Percentiles rank a stretch among this genome's conserved stretches.
Evolutionary conservation across 2,329 filamentous ascomycete species (phyloP).

Genomic region (Verticillium dahliae): DNA sequence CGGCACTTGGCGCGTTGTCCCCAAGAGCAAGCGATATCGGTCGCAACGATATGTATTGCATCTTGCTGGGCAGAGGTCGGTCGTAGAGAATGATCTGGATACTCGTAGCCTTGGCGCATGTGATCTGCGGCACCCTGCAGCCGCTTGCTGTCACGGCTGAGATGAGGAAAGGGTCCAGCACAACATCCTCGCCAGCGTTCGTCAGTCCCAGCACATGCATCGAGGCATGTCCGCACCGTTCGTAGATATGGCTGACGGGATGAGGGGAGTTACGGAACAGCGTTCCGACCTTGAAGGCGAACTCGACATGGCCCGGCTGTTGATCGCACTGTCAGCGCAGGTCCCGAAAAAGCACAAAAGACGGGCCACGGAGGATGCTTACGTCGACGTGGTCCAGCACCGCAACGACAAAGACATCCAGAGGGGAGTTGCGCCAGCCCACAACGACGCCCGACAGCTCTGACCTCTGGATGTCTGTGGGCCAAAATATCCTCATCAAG

Average conservation of each 20-base stretch:
- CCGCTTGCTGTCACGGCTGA: constrained; percentile 48
- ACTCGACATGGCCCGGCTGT: constrained; percentile 74
- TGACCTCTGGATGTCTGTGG: constrained; percentile 71
- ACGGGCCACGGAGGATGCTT: constrained; percentile 19
- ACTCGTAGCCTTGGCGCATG: constrained; percentile 63
- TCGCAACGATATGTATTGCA: constrained; percentile 93
- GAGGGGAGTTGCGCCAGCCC: constrained; percentile 88
- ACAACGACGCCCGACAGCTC: constrained; percentile 78
- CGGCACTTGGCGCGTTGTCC: constrained; percentile 38
- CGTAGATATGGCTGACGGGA: constrained; percentile 71
- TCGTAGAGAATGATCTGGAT: constrained; percentile 89
- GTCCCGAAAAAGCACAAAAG: background rate
- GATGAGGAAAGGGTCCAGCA: constrained; percentile 65
- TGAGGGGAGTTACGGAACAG: constrained; percentile 79
- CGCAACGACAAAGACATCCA: constrained; percentile 85
- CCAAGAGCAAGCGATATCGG: constrained; percentile 84
- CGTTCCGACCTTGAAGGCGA: constrained; percentile 75
- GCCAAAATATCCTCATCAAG: constrained; percentile 98
- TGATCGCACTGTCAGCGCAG: constrained; percentile 14
- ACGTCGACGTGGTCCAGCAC: constrained; percentile 90
- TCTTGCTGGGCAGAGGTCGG: constrained; percentile 73
- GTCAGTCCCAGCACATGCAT: constrained; percentile 83
- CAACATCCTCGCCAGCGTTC: constrained; percentile 52
- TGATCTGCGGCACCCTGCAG: constrained; percentile 60
- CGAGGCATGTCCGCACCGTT: constrained; percentile 73